Evolutionary conservation across 1,284 basidiomycete genomes (phyloP), one percentile per base, ranked within the genome.

Genomic region (Ustilago cynodontis): DNA sequence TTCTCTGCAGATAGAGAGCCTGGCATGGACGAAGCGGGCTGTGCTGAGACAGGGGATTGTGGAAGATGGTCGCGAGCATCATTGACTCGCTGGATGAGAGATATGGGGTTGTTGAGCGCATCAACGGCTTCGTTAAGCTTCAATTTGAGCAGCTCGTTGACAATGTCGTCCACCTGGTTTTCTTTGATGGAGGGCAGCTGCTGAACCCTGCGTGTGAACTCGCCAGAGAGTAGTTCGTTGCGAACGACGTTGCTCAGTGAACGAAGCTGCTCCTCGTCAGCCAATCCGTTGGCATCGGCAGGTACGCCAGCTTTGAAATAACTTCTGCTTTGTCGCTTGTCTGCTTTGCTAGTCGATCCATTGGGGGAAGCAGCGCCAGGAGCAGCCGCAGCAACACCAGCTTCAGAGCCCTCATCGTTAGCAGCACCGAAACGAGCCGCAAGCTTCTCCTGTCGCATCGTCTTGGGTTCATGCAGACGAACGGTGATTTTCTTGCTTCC

Each of bases 391-490:
- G 31, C n/a, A 3, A 58, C 22, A 22, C 13, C 45, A 10, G 60
- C 56, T 6, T 71, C 62, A 0, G 29, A 22, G 35, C 50, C 55
- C 29, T 64, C 73, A 24, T 28, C 65, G 26, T 64, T 68, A 31
- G 54, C 45, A 10, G 63, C 53, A 20, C 51, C 57, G 52, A 93
- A 94, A 24, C 93, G 89, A 64, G 91, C 90, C 3, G 93, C 93
- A 6, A 95, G 88, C 83, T 94, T 94, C 86, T 94, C 93, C 84
- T 94, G 92, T 18, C 94, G 90, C 45, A 94, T 87, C 82, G 93
- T 92, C 85, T 94, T 95, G 20, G 93, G 93, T 85, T 95, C 94
- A 79, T 95, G 94, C 59, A 95, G 87, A 35, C 94, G 90, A 22
- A 95, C 94, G 2, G 92, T 92, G 59, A 95, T 89, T 65, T 92